Evolutionary conservation across 2,329 filamentous ascomycete species (phyloP).

Genomic region (Sclerotinia sclerotiorum): DNA sequence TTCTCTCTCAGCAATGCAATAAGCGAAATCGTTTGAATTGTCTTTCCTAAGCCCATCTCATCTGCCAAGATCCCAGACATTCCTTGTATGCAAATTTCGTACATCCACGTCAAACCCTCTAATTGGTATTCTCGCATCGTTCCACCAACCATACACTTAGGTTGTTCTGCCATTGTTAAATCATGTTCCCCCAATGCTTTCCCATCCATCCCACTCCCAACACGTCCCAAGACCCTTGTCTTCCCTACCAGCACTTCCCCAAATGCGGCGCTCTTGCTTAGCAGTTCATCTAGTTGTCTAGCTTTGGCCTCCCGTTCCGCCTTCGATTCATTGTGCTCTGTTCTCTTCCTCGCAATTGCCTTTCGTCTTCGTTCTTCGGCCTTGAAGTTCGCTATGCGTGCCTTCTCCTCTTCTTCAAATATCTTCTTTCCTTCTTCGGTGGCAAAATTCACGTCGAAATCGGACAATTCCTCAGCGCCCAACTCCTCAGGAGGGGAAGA

Average conservation of each 20-base stretch:
- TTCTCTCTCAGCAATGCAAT: conserved; percentile 81
- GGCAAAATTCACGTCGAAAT: conserved; percentile 29
- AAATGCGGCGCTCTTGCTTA: conserved; percentile 60
- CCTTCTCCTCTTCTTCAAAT: conserved; percentile 48
- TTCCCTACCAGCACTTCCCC: conserved; percentile 63
- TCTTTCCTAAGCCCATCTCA: conserved; percentile 62
- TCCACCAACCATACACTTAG: conserved; percentile 79
- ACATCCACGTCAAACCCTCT: conserved; percentile 94
- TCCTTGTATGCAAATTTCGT: conserved; percentile 59
- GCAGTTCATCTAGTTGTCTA: conserved; percentile 57
- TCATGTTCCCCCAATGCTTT: conserved; percentile 63
- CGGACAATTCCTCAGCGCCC: conserved; percentile 21
- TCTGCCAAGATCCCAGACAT: conserved; percentile 62
- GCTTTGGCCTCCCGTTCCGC: conserved; percentile 58
- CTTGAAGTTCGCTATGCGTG: conserved; percentile 49
- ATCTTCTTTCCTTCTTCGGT: conserved; percentile 37
- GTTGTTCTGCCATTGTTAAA: conserved; percentile 79
- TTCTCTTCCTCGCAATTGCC: conserved; percentile 46
- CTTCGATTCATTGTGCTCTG: conserved; percentile 48
- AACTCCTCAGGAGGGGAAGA: conserved; percentile 33
- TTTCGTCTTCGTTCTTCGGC: conserved; percentile 41
- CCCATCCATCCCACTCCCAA: conserved; percentile 60
- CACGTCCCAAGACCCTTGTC: conserved; percentile 60
- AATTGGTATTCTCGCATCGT: conserved; percentile 94
- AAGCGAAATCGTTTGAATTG: conserved; percentile 52